Evolutionary conservation across 78 protist species (phyloP), one percentile per base, ranked within the genome.

Genomic region (Ministeria vibrans): DNA sequence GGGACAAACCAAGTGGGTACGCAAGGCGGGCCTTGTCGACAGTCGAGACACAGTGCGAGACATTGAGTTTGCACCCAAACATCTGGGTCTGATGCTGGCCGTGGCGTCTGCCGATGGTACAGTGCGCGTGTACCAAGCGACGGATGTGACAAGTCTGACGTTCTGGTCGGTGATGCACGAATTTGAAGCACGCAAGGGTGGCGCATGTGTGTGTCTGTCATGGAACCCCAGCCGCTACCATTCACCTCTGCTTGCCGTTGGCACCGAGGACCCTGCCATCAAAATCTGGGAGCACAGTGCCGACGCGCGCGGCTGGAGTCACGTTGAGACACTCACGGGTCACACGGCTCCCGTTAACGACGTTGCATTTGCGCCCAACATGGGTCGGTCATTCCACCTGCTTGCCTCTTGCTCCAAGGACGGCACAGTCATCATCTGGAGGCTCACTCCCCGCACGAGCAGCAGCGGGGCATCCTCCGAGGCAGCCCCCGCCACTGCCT

Each of bases 91-190:
- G 20, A 75, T 80, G 62, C 70, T 91, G 64, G 93, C 80, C 0
- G 22, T 73, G 5, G 13, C 92, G 23, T 78, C 95, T 43, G 81
- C 51, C 20, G 96, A 91, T 71, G 94, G 95, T 18, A 9, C 61
- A 13, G 79, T 95, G 32, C 75, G 96, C 32, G 82, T 93, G 1
- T 92, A 95, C 70, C 96, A 95, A 73, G 98, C 98, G 25, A 63
- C 75, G 39, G 96, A 95, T 81, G 80, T 93, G 61, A 85, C 87
- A 90, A 83, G 90, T 92, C 75, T 74, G 25, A 22, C 62, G 44
- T 75, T 34, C 6, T 62, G 74, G 80, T 70, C 80, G 0, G n/a
- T 70, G 59, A n/a, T 27, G 75, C 45, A 62, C 36, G 86, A 83
- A 39, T 81, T 86, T 43, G 77, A 84, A 20, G 32, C 75, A 34